A percentile compares a stretch with the other conserved stretches of the same genome.
Conservation (phyloP, 352 stramenopile species). For the Hyaloperonospora brassicae region DNA sequence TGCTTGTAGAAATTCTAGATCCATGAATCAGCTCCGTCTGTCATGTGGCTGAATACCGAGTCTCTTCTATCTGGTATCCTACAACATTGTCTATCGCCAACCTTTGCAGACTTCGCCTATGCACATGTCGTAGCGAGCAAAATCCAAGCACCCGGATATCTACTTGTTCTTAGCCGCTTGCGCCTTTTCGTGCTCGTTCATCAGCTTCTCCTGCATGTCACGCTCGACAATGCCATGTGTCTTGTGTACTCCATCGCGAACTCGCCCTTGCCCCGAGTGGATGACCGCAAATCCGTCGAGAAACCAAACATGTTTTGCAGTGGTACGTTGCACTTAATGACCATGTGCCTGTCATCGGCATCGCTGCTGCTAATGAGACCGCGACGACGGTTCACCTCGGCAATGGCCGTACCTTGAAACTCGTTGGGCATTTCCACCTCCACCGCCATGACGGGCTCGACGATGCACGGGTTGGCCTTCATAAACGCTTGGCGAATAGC, state of each 20-base stretch:
- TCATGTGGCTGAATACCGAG: no score
- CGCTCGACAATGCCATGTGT: slow-evolving; percentile 89
- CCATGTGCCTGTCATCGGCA: slow-evolving; percentile 90
- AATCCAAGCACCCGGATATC: not conserved
- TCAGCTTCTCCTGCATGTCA: slow-evolving; percentile 92
- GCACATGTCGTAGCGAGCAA: no score
- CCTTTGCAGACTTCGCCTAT: no score
- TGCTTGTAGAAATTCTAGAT: no score
- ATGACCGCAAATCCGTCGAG: slow-evolving; percentile 93
- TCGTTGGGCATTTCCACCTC: slow-evolving; percentile 92
- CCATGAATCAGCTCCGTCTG: no score
- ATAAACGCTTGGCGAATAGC: slow-evolving; percentile 93
- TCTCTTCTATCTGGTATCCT: no score
- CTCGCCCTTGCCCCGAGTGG: slow-evolving; percentile 96
- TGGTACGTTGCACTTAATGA: slow-evolving; percentile 91
- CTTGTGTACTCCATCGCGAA: slow-evolving; percentile 99
- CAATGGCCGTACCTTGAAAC: slow-evolving; percentile 93
- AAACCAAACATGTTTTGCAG: slow-evolving; percentile 99
- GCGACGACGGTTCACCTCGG: slow-evolving; percentile 90
- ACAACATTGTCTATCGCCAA: no score
- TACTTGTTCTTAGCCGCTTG: slow-evolving; percentile 76
- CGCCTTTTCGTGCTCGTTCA: slow-evolving; percentile 90
- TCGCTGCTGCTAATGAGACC: slow-evolving; percentile 95
- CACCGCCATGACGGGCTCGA: slow-evolving; percentile 96
- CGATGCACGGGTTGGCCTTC: slow-evolving; percentile 87